Base-by-base conservation (phyloP, 163 green algal genomes). In the Scenedesmus sp. region DNA sequence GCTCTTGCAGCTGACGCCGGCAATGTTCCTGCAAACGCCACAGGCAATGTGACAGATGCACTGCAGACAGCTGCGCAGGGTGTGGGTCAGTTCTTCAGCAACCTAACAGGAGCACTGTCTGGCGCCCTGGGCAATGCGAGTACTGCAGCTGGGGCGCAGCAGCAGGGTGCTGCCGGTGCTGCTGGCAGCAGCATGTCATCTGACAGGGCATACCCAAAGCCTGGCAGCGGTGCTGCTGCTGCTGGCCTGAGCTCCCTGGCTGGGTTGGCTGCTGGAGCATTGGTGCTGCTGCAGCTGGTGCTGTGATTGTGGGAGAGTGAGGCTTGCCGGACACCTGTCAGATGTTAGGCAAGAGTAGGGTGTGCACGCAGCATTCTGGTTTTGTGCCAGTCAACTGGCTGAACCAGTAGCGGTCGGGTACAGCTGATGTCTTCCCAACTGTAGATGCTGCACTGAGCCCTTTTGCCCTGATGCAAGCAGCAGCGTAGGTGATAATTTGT, bases 71-170 rank as follows among this genome's bases (percentile, higher is more conserved):
- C 67, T 8, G 83, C n/a, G 3, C 83, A 88, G 83, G 83, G 59
- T 26, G 20, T 88, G 4, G 54, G 26, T 10, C 57, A 74, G 56
- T 88, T 88, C n/a, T 88, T 88, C 83, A 76, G 54, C n/a, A 88
- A 88, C 54, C n/a, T 88, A 2, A 88, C 83, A 59, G 26, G 83
- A 56, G 20, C 83, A 34, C 2, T 88, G 70, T 52, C 5, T 34
- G 83, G 67, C n/a, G 23, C 59, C 26, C 16, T 88, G 23, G 59
- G 59, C 23, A 88, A 88, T 55, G 59, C 57, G 57, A 76, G 54
- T 23, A 55, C 18, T n/a, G n/a, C 57, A 59, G 52, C 5, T 2
- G 59, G 54, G 5, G 54, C 23, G 54, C 26, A 88, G 10, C 83
- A 88, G 18, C 77, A 84, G 77, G 34, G 34, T 46, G 70, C 23